Conservation (phyloP, 352 stramenopile genomes). For the Globisporangium spiculum region DNA sequence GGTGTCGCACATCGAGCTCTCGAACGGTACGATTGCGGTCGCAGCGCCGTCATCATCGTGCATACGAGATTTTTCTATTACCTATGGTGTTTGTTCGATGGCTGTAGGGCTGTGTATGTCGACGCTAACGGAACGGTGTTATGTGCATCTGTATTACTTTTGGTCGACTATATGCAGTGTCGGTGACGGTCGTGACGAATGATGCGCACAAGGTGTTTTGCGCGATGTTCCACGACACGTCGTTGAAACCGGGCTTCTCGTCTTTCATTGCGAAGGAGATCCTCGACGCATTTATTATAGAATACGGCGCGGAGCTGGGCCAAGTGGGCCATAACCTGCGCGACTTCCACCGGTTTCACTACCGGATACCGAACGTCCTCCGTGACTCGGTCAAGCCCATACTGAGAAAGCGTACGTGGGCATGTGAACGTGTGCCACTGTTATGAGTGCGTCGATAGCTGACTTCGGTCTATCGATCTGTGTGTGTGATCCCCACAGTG, state of each 20-base stretch:
- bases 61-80: not conserved
- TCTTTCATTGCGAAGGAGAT: constrained; percentile 88
- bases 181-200: constrained; percentile 88
- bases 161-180: constrained; percentile 37
- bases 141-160: not conserved
- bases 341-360: constrained; percentile 90
- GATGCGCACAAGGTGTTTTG: constrained; percentile 90
- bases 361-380: constrained; percentile 78
- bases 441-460: not conserved
- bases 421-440: not conserved
- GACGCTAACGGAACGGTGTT: not conserved
- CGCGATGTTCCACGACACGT: constrained; percentile 88
- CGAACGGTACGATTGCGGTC: constrained; percentile 37
- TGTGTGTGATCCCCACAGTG: constrained; percentile 35
- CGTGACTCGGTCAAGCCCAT: constrained; percentile 83
- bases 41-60: not conserved
- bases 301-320: constrained; percentile 74
- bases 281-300: constrained; percentile 74
- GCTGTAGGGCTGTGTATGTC: not conserved
- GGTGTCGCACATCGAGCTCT: constrained; percentile 90
- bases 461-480: not conserved
- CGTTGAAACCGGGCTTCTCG: constrained; percentile 74
- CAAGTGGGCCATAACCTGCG: constrained; percentile 88
- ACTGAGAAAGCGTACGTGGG: constrained; percentile 68
- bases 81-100: not conserved